Evolutionary conservation across 192 early-diverging fungal genomes (phyloP).

Genomic region (Entrophospora sp.): DNA sequence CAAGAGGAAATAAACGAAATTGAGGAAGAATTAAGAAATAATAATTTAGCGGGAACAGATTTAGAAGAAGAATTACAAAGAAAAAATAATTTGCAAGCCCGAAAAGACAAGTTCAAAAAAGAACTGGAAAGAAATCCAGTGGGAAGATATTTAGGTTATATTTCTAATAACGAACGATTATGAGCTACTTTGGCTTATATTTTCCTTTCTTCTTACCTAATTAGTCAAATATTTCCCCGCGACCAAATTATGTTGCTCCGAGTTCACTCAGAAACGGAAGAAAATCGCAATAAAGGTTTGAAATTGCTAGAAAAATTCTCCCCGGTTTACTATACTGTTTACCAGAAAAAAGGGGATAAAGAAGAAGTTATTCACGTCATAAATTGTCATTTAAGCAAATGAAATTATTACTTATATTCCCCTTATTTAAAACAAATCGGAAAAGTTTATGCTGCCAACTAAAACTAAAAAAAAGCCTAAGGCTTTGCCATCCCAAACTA

Average conservation of each 20-base stretch:
- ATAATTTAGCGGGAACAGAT: background rate
- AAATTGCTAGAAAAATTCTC: conserved; percentile 1
- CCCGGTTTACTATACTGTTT: conserved; percentile 2
- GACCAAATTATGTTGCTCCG: background rate
- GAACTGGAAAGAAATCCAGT: background rate
- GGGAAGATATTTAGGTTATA: background rate
- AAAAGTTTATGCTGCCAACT: background rate
- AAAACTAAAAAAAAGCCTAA: background rate
- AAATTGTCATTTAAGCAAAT: conserved; percentile 2
- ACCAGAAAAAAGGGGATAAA: background rate
- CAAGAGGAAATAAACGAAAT: background rate
- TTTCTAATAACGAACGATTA: conserved; percentile 2
- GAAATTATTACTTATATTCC: background rate
- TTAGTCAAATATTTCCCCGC: conserved; percentile 13
- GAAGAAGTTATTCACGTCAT: background rate
- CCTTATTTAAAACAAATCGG: conserved; percentile 10
- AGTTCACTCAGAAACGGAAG: background rate
- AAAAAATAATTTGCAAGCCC: background rate
- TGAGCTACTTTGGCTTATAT: conserved; percentile 8
- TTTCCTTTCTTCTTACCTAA: background rate
- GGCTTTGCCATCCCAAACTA: background rate
- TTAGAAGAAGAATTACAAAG: background rate
- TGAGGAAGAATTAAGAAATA: background rate
- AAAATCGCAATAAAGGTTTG: background rate
- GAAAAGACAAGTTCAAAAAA: background rate